Conservation (phyloP, 805 yeast species). For the Candida xiaguanensis region DNA sequence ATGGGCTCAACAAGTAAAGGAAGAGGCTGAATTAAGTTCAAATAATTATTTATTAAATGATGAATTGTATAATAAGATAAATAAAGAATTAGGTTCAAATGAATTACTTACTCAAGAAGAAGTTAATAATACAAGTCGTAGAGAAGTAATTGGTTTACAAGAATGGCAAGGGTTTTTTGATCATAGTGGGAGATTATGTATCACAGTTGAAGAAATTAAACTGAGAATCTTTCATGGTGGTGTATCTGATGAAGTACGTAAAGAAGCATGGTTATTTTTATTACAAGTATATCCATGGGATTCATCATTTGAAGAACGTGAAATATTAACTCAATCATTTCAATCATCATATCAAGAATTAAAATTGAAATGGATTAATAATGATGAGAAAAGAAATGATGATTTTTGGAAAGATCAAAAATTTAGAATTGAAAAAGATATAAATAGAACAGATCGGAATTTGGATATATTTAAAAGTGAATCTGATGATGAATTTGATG, state of each 20-base stretch:
- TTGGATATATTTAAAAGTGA: constrained; percentile 54
- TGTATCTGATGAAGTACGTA: constrained; percentile 52
- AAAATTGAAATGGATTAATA: constrained; percentile 65
- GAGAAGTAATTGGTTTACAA: constrained; percentile 58
- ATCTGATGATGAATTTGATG: constrained; percentile 53
- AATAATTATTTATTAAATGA: constrained; percentile 51
- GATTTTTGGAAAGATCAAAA: constrained; percentile 88
- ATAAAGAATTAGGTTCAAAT: constrained; percentile 59
- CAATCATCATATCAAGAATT: constrained; percentile 59
- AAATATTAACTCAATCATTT: constrained; percentile 52
- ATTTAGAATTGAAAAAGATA: constrained; percentile 87
- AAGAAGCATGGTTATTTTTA: constrained; percentile 82
- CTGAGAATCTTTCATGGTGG: constrained; percentile 91
- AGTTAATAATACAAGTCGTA: constrained; percentile 57
- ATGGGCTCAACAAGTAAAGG: constrained; percentile 94
- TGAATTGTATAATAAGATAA: constrained; percentile 55
- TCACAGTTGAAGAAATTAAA: constrained; percentile 77
- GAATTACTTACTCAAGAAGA: constrained; percentile 57
- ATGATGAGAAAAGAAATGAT: constrained; percentile 45
- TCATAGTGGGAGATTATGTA: constrained; percentile 61
- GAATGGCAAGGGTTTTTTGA: constrained; percentile 91
- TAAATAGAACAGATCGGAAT: constrained; percentile 84
- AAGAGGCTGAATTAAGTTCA: constrained; percentile 71
- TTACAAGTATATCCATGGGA: constrained; percentile 89
- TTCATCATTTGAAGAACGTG: constrained; percentile 65